Evolutionary conservation across 2,329 filamentous ascomycete species (phyloP).

Genomic region (Capronia americana): DNA sequence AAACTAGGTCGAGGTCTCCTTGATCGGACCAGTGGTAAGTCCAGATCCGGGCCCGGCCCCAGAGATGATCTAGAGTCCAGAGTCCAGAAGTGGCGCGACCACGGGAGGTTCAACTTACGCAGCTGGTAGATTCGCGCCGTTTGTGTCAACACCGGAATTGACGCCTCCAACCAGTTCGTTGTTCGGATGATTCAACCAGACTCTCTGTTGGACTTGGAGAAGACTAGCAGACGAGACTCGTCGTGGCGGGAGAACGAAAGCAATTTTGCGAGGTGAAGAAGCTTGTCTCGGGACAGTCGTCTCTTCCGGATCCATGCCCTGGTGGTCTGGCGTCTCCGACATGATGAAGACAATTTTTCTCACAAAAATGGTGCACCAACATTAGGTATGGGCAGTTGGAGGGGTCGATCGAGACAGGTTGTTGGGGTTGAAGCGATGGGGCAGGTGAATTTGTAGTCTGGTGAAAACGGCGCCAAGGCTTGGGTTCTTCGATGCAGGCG

Average conservation of each 20-base stretch:
- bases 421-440: not conserved
- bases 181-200: slow-evolving; percentile 25
- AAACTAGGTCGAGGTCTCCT: slow-evolving; percentile 3
- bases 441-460: slow-evolving; percentile 3
- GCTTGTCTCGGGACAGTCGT: not conserved
- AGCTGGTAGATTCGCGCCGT: slow-evolving; percentile 9
- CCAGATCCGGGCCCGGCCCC: slow-evolving; percentile 11
- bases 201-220: slow-evolving; percentile 5
- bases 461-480: slow-evolving; percentile 11
- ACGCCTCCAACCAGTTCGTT: slow-evolving; percentile 15
- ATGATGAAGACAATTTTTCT: slow-evolving; percentile 13
- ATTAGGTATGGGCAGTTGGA: not conserved
- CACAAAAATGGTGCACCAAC: not conserved
- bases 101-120: slow-evolving; percentile 19
- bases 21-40: not conserved
- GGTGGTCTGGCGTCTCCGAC: slow-evolving; percentile 10
- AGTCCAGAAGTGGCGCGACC: slow-evolving; percentile 4
- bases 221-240: not conserved
- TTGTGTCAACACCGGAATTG: slow-evolving; percentile 14
- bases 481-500: not conserved
- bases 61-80: slow-evolving; percentile 17
- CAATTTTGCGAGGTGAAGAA: not conserved
- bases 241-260: slow-evolving; percentile 5
- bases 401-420: not conserved
- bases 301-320: not conserved